Evolutionary conservation across 176 grass and related monocot species (phyloP).

Genomic region (Tillandsia fasciculata): DNA sequence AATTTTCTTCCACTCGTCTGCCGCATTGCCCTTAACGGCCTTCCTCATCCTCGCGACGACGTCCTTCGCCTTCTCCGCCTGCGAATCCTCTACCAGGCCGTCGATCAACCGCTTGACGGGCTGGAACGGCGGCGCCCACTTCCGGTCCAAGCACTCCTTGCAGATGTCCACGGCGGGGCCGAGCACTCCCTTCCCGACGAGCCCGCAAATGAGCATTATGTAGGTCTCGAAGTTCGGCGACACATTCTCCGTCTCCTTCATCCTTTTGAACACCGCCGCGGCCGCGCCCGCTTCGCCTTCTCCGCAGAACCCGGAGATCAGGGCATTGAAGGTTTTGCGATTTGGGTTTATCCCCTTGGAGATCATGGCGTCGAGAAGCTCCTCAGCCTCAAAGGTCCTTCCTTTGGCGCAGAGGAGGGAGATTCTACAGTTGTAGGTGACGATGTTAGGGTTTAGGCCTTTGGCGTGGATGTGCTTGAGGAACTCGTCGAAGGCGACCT

Average conservation of each 20-base stretch:
- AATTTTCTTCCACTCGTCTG: conserved; percentile 61
- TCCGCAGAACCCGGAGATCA: conserved; percentile 49
- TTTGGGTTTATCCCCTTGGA: conserved; percentile 35
- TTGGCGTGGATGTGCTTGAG: conserved; percentile 28
- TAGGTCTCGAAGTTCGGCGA: conserved; percentile 53
- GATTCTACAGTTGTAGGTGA: conserved; percentile 67
- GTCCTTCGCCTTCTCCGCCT: conserved; percentile 49
- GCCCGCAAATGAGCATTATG: conserved; percentile 35
- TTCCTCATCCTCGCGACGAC: conserved; percentile 37
- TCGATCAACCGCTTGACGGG: conserved; percentile 39
- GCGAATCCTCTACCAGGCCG: conserved; percentile 47
- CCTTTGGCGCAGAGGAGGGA: conserved; percentile 33
- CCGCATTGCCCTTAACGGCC: conserved; percentile 35
- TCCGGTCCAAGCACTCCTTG: conserved; percentile 50
- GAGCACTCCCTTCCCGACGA: conserved; percentile 45
- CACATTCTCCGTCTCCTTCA: conserved; percentile 37
- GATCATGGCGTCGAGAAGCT: conserved; percentile 48
- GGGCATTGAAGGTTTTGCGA: conserved; percentile 32
- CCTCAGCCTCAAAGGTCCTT: conserved; percentile 46
- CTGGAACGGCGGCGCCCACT: conserved; percentile 57
- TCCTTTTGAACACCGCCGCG: conserved; percentile 38
- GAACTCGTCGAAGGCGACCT: conserved; percentile 32
- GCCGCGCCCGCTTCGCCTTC: conserved; percentile 46
- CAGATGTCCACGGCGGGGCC: conserved; percentile 38
- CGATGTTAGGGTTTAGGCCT: conserved; percentile 31